Percentiles rank a stretch among this genome's conserved stretches.
Conservation (phyloP, 352 stramenopile genomes). For the Albugo candida region DNA sequence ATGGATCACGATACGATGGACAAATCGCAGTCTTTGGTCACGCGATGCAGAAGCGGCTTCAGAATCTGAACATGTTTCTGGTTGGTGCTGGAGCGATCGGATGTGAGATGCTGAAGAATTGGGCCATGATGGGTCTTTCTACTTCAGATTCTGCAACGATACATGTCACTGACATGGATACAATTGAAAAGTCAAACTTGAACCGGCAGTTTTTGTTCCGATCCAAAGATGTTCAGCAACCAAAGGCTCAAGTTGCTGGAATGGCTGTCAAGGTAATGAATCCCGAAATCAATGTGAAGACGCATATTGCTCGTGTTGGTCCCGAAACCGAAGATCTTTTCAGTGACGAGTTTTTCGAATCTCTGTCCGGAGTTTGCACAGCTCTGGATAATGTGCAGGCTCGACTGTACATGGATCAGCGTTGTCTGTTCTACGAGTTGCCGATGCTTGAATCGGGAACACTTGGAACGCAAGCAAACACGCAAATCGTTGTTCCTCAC, state of each 20-base stretch:
- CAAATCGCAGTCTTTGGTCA: slow-evolving; percentile 83
- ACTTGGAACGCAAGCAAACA: slow-evolving; percentile 98
- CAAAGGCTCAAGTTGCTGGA: slow-evolving; percentile 91
- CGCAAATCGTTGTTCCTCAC: slow-evolving; percentile 78
- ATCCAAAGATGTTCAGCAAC: slow-evolving; percentile 89
- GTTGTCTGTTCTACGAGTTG: slow-evolving; percentile 92
- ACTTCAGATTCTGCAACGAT: slow-evolving; percentile 73
- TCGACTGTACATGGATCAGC: slow-evolving; percentile 93
- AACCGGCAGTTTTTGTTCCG: slow-evolving; percentile 98
- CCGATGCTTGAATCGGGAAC: slow-evolving; percentile 99
- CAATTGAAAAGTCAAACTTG: slow-evolving; percentile 98
- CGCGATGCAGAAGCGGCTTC: slow-evolving; percentile 58
- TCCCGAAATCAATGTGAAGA: slow-evolving; percentile 79
- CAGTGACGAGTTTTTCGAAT: slow-evolving; percentile 95
- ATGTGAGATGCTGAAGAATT: slow-evolving; percentile 99
- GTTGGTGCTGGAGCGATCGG: slow-evolving; percentile 97
- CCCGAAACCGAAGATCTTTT: slow-evolving; percentile 95
- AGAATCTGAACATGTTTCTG: slow-evolving; percentile 88
- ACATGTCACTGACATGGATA: slow-evolving; percentile 98
- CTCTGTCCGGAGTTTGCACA: slow-evolving; percentile 90
- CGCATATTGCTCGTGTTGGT: slow-evolving; percentile 72
- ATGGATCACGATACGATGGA: slow-evolving; percentile 82
- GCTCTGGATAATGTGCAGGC: slow-evolving; percentile 98
- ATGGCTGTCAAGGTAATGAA: slow-evolving; percentile 92
- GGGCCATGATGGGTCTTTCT: slow-evolving; percentile 96